phyloP scores from a whole-genome alignment of 768 basidiomycete species.

The Termitomyces sp. region DNA sequence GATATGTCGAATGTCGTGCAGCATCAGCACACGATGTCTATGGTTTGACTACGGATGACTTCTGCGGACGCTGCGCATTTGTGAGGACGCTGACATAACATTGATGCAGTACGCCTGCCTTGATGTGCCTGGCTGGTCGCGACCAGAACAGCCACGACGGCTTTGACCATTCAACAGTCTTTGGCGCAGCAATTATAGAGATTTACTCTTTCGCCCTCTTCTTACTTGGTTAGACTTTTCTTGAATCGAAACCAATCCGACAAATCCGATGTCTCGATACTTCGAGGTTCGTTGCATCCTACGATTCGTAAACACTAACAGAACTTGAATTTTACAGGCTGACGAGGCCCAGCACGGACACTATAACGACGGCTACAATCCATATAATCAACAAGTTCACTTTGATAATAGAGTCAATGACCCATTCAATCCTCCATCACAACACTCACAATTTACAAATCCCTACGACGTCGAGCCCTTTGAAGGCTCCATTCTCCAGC shows the following conservation, averaged over 20 bases:
- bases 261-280: background rate
- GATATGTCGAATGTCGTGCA: background rate
- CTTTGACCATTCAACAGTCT: too few relatives aligned
- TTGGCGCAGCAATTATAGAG: too few relatives aligned
- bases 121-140: background rate
- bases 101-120: background rate
- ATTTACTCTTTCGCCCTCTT: too few relatives aligned
- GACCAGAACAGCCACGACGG: too few relatives aligned
- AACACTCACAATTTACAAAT: background rate
- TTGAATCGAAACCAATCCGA: too few relatives aligned
- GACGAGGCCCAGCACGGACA: constrained; percentile 62
- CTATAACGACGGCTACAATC: constrained; percentile 67
- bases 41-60: background rate
- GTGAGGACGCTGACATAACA: background rate
- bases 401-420: background rate
- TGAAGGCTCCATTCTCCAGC: constrained; percentile 21
- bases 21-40: background rate
- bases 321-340: constrained; percentile 27
- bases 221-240: too few relatives aligned
- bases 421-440: background rate
- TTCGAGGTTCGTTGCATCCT: background rate
- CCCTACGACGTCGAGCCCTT: constrained; percentile 16
- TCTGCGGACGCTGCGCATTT: background rate
- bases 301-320: too few relatives aligned
- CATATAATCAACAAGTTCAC: constrained; percentile 45